Conservation (phyloP, 805 yeast species). For the Candida pseudoglaebosa region DNA sequence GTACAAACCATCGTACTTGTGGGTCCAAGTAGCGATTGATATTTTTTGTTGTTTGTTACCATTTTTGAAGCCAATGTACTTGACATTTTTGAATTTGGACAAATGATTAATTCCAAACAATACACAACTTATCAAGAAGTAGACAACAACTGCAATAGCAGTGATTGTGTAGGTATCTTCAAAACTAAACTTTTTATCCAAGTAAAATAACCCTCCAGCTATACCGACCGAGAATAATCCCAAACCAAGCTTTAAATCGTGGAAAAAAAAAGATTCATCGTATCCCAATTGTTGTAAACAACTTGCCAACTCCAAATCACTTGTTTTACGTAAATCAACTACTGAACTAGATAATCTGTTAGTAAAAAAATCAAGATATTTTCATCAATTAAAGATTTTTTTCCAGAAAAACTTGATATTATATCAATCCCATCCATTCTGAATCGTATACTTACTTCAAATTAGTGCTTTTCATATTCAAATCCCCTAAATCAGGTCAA, state of each 20-base stretch:
- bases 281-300: conserved; percentile 43
- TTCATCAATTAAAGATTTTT: background rate
- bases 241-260: conserved; percentile 46
- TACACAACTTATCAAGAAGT: conserved; percentile 31
- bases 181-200: conserved; percentile 48
- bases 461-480: conserved; percentile 18
- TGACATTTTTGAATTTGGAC: conserved; percentile 39
- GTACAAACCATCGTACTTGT: conserved; percentile 46
- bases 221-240: conserved; percentile 45
- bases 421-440: background rate
- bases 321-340: conserved; percentile 42
- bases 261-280: conserved; percentile 41
- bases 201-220: conserved; percentile 43
- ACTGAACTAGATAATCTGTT: conserved; percentile 36
- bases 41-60: conserved; percentile 26
- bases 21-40: conserved; percentile 35
- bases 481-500: background rate
- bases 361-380: background rate
- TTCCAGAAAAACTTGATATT: background rate
- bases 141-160: conserved; percentile 30
- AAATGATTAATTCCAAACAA: conserved; percentile 30
- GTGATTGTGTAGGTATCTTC: conserved; percentile 35
- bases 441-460: conserved; percentile 21
- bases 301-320: conserved; percentile 46
- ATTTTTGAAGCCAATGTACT: conserved; percentile 40